Conservation (phyloP, 2,329 filamentous ascomycete genomes). For the Beauveria sp. region DNA sequence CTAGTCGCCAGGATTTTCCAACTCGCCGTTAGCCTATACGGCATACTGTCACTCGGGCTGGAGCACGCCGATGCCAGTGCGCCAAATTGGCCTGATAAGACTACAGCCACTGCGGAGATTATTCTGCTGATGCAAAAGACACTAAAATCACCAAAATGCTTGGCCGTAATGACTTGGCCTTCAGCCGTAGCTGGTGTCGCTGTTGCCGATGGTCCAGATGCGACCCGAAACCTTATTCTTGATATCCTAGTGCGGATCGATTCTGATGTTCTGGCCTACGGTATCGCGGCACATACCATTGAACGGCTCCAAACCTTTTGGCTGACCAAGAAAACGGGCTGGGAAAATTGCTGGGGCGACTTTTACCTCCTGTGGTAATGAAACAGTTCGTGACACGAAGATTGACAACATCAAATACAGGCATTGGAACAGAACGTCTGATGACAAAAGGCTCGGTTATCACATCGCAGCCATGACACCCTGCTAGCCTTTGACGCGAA, state of each 20-base stretch:
- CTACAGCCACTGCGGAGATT: neutral
- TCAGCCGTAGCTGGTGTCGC: neutral
- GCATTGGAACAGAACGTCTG: too few species aligned
- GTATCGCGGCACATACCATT: constrained; percentile 1
- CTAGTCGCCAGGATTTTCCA: constrained; percentile 4
- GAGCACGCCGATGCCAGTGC: neutral
- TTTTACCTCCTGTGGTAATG: constrained; percentile 4
- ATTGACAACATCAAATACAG: neutral
- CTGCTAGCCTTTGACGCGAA: too few species aligned
- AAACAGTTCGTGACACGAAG: neutral
- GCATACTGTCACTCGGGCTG: neutral
- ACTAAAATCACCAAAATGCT: neutral
- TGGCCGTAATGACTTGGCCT: neutral
- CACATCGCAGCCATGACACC: too few species aligned
- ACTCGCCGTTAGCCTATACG: constrained; percentile 6
- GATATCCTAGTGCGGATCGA: neutral
- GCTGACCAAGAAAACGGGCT: neutral
- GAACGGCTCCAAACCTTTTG: neutral
- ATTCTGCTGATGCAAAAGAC: neutral
- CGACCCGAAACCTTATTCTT: neutral
- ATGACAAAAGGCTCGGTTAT: too few species aligned
- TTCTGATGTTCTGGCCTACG: neutral
- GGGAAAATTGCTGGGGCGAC: constrained; percentile 7
- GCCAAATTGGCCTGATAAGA: neutral
- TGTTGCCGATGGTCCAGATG: neutral